These are phyloP conservation scores for Wickerhamomyces bovis DNA, from an alignment of 805 yeast species.

Conservation along the genomic window DNA sequence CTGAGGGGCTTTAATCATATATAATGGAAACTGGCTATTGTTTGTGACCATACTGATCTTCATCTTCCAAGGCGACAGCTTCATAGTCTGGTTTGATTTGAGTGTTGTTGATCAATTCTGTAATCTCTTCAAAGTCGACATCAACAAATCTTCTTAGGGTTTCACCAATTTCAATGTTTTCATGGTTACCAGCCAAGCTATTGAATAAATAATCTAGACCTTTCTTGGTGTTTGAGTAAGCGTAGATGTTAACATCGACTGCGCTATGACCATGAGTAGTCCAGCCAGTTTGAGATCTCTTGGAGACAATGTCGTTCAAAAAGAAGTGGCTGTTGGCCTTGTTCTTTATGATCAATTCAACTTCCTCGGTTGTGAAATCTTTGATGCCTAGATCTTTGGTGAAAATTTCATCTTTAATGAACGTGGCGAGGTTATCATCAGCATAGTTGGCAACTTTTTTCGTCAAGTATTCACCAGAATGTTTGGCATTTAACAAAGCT, in stretches of 20 bases:
- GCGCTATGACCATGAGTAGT: constrained; percentile 95
- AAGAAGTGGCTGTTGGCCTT: constrained; percentile 33
- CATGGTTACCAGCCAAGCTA: constrained; percentile 71
- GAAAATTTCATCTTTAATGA: constrained; percentile 48
- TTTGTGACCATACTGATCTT: constrained; percentile 6
- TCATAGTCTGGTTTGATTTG: constrained; percentile 30
- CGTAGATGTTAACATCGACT: constrained; percentile 91
- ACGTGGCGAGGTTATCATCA: constrained; percentile 34
- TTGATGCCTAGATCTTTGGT: constrained; percentile 60
- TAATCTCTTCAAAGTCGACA: constrained; percentile 42
- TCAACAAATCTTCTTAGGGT: constrained; percentile 55
- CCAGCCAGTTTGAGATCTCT: constrained; percentile 93
- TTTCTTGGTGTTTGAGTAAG: constrained; percentile 52
- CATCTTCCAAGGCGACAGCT: constrained; percentile 1
- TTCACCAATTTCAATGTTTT: constrained; percentile 78
- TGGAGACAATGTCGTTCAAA: constrained; percentile 65
- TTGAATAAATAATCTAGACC: constrained; percentile 34
- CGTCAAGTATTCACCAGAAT: constrained; percentile 70
- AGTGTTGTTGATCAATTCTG: constrained; percentile 43
- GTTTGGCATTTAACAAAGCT: constrained; percentile 59
- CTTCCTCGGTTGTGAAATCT: constrained; percentile 52
- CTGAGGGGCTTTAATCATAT: not conserved
- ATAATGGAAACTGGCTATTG: not conserved
- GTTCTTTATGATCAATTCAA: constrained; percentile 34
- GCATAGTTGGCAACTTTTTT: constrained; percentile 35